Base-by-base conservation (phyloP, 805 yeast genomes). In the Lachancea thermotolerans region DNA sequence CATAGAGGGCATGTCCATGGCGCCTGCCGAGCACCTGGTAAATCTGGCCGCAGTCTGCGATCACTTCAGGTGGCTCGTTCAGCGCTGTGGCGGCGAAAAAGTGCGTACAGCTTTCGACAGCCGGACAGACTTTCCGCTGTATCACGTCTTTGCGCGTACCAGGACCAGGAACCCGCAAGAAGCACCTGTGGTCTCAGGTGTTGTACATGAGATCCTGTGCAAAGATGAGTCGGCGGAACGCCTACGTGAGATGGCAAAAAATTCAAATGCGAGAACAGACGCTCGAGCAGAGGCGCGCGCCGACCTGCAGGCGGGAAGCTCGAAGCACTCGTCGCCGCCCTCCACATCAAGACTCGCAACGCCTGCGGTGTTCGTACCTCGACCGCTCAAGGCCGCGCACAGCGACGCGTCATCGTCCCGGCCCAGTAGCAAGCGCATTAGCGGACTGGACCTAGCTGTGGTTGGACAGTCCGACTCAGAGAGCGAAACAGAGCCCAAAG, bases 381-480 rank as follows among this genome's bases (percentile, higher is more conserved):
- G 52, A 35, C 57, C 61, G 8, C 51, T 55, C 45, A 54, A 55
- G 40, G 51, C 59, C n/a, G 45, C 38, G 9, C 47, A 53, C 12
- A 45, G 52, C n/a, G 21, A 40, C 10, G 37, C 46, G 10, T 18
- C 37, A 14, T 21, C 37, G 15, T 40, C 43, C 9, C 32, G 41
- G 12, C 41, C 42, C 10, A 10, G 34, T 12, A 44, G 46, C 27
- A 46, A 45, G 30, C 49, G 51, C 10, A 38, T 35, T 25, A 48
- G 51, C 31, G 47, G 51, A 11, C 35, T 44, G 5, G 39, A 40
- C 18, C 45, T 48, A 11, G 33, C 33, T 14, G 33, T 30, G 9
- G 10, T 18, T 39, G 35, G 41, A 25, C 21, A 33, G 42, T 21
- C 25, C 7, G 25, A 21, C 7, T 21, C 25, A 18, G 42, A 39